Evolutionary conservation across 352 stramenopile species (phyloP), one percentile per base, ranked within the genome.

Genomic region (Pythium chondricola): DNA sequence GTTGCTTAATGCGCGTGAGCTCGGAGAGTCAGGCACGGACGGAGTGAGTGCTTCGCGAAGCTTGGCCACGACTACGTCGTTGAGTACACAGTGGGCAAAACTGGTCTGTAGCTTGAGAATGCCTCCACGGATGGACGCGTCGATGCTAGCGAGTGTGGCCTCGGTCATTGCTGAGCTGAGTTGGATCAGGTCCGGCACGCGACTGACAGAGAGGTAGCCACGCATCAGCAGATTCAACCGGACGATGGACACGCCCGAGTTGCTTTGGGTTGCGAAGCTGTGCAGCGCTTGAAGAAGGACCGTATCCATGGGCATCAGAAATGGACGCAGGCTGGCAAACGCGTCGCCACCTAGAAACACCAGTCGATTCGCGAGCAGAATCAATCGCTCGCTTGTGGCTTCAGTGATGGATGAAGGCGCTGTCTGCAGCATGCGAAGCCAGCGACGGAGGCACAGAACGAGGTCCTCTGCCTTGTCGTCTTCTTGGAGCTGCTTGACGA

Each of bases 211-310:
- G 9, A 65, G 33, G 14, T 56, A 65, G 2, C 38, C 48, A 16
- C 56, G 56, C n/a, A 53, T 18, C 36, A 59, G 51, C 10, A 65
- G 32, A 33, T 22, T 65, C 10, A 65, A 26, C 10, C 56, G 37
- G 6, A 65, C 56, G 9, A 65, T 35, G 1, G 56, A 65, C 6
- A 56, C n/a, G 20, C 24, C 41, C 0, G 52, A 54, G 32, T 50
- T 54, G 7, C 35, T 16, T 27, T 54, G 44, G n/a, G n/a, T n/a
- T n/a, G n/a, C n/a, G n/a, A n/a, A n/a, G n/a, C n/a, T n/a, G n/a
- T n/a, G n/a, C 14, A 61, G 26, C 1, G 32, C 46, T 7, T 40
- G n/a, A 3, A 48, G n/a, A 4, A 61, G 20, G 4, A 32, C n/a
- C 1, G 25, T 32, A 36, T 56, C 53, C 0, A 61, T 41, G 11